A percentile compares a stretch with the other conserved stretches of the same genome.
Evolutionary conservation across 345 rosid species (phyloP).

Genomic region (Salix koriyanagi): DNA sequence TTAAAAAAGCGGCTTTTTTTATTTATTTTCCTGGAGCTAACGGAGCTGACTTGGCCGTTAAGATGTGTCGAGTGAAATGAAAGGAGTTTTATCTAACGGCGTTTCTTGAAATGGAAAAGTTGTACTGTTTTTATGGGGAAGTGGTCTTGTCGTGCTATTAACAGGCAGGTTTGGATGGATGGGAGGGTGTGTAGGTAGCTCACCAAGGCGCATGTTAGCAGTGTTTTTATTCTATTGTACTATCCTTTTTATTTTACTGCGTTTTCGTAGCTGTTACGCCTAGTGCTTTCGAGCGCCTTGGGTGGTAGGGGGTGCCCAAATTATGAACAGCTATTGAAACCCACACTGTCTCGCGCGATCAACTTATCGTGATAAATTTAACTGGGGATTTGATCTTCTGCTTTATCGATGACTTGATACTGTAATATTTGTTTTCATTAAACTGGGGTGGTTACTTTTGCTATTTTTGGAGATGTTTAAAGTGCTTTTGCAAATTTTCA

Average conservation of each 20-base stretch:
- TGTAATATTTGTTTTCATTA: background rate
- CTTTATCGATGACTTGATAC: background rate
- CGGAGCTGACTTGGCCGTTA: slow-evolving; percentile 37
- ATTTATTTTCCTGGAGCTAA: background rate
- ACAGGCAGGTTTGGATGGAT: slow-evolving; percentile 63
- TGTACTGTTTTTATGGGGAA: slow-evolving; percentile 63
- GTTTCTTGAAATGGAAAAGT: slow-evolving; percentile 44
- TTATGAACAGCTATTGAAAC: background rate
- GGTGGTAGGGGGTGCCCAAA: slow-evolving; percentile 1
- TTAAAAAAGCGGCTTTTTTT: slow-evolving; percentile 36
- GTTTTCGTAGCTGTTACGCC: background rate
- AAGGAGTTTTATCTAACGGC: slow-evolving; percentile 35
- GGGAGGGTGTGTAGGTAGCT: slow-evolving; percentile 10
- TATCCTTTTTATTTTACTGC: background rate
- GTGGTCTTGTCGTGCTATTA: slow-evolving; percentile 65
- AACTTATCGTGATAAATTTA: background rate
- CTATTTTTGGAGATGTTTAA: background rate
- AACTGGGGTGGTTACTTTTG: background rate
- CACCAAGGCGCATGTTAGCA: slow-evolving; percentile 7
- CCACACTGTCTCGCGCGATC: background rate
- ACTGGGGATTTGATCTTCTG: background rate
- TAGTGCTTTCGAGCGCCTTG: slow-evolving; percentile 13
- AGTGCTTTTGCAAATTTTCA: background rate
- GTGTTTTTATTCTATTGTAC: background rate
- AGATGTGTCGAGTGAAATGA: background rate